Conservation (phyloP, 2,329 filamentous ascomycete species). For the Ascochyta clinopodiicola region DNA sequence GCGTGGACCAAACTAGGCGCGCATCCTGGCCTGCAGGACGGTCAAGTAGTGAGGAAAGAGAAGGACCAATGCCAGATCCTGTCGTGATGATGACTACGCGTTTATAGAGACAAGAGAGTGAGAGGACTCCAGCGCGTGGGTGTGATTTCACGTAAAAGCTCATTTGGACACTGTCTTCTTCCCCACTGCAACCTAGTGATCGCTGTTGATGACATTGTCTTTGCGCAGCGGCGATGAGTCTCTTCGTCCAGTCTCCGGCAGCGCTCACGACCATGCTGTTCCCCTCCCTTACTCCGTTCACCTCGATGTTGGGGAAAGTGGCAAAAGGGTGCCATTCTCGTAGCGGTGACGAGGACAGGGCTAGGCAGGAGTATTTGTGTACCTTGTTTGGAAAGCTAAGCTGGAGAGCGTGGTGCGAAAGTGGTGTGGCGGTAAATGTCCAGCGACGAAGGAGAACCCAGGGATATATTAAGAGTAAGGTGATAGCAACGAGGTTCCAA, state of each 20-base stretch:
- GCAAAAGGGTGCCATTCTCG: conserved; percentile 49
- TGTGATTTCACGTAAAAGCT: conserved; percentile 38
- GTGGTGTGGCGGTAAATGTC: conserved; percentile 67
- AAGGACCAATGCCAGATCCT: conserved; percentile 47
- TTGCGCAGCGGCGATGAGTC: conserved; percentile 25
- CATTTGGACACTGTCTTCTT: conserved; percentile 24
- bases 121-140: conserved; percentile 42
- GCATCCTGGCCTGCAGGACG: conserved; percentile 54
- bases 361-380: conserved; percentile 41
- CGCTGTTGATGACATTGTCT: background rate
- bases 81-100: conserved; percentile 45
- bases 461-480: conserved; percentile 70
- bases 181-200: background rate
- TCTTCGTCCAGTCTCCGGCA: conserved; percentile 42
- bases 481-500: conserved; percentile 72
- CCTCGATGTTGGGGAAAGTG: conserved; percentile 44
- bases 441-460: conserved; percentile 76
- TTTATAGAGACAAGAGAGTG: conserved; percentile 39
- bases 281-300: conserved; percentile 41
- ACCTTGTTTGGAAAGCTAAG: conserved; percentile 58
- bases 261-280: conserved; percentile 43
- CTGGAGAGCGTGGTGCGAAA: conserved; percentile 75
- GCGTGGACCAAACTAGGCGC: conserved; percentile 74
- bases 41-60: conserved; percentile 62
- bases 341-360: conserved; percentile 37